phyloP scores from a whole-genome alignment of 306 rosid species.

The Corylus americana region DNA sequence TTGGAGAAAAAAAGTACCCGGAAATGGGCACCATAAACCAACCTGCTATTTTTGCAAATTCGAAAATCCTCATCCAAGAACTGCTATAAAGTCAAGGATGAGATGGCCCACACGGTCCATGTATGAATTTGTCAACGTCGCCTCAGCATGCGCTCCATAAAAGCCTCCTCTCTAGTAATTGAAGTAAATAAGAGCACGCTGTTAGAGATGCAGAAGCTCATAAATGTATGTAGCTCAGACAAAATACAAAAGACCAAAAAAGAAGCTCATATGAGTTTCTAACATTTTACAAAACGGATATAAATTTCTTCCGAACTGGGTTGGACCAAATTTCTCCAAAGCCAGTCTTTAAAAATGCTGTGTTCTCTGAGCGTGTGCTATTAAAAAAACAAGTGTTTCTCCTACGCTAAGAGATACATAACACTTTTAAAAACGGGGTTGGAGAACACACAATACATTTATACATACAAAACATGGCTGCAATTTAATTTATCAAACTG shows the following conservation, averaged over 20 bases:
- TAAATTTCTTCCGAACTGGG: too few species aligned
- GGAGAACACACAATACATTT: too few species aligned
- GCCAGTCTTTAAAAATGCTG: too few species aligned
- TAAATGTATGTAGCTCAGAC: not conserved
- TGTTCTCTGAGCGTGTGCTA: too few species aligned
- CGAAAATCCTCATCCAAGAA: not conserved
- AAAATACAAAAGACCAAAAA: too few species aligned
- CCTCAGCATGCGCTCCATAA: not conserved
- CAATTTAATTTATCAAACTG: not conserved
- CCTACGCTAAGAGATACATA: too few species aligned
- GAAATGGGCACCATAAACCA: constrained; percentile 19
- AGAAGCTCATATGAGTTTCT: constrained; percentile 1
- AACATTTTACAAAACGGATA: not conserved
- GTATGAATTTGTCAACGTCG: not conserved
- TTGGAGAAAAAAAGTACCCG: constrained; percentile 22
- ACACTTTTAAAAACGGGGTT: too few species aligned
- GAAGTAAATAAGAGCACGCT: constrained; percentile 4
- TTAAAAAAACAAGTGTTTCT: too few species aligned
- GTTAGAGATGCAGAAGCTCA: constrained; percentile 29
- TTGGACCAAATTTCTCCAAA: too few species aligned
- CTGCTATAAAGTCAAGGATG: not conserved
- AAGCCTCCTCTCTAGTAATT: not conserved
- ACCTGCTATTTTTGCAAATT: constrained; percentile 15
- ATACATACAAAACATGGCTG: not conserved
- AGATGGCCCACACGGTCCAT: not conserved